A percentile compares a stretch with the other conserved stretches of the same genome.
These are phyloP conservation scores for Neurospora sp. DNA, from an alignment of 495 filamentous ascomycete species.

Conservation along the genomic window DNA sequence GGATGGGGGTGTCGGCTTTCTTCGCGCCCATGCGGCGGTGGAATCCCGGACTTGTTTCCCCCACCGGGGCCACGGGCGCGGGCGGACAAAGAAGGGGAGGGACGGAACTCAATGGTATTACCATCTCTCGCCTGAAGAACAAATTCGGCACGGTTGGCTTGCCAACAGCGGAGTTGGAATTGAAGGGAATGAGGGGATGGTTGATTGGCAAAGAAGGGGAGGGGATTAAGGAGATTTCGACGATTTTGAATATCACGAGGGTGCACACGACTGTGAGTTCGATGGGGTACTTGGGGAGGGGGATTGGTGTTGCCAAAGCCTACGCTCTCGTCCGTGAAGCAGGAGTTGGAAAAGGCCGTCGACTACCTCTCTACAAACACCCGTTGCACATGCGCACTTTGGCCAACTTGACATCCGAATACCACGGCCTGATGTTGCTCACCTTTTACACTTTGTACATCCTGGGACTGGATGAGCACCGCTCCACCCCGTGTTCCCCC, in stretches of 20 bases:
- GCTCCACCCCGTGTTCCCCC: not conserved
- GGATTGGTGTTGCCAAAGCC: conserved; percentile 50
- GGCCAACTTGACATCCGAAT: conserved; percentile 35
- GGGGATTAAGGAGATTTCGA: conserved; percentile 56
- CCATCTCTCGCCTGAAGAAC: conserved; percentile 57
- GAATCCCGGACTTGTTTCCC: conserved; percentile 17
- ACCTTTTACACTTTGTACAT: conserved; percentile 51
- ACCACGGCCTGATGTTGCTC: conserved; percentile 50
- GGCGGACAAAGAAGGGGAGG: too few species aligned
- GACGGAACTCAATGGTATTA: conserved; percentile 55
- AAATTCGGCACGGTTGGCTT: conserved; percentile 61
- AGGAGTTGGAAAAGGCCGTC: conserved; percentile 28
- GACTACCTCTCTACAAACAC: conserved; percentile 38
- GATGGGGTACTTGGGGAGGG: conserved; percentile 47
- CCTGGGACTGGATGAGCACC: conserved; percentile 18
- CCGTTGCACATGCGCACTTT: conserved; percentile 54
- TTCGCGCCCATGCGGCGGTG: conserved; percentile 52
- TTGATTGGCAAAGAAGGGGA: conserved; percentile 52
- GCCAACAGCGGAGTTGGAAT: conserved; percentile 61
- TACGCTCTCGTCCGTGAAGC: conserved; percentile 37
- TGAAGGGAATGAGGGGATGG: conserved; percentile 50
- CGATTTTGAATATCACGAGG: conserved; percentile 60
- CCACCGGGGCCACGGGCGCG: conserved; percentile 9
- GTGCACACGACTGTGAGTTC: conserved; percentile 52
- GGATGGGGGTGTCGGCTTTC: conserved; percentile 52